Conservation (phyloP, 495 filamentous ascomycete genomes). For the Terfezia boudieri region DNA sequence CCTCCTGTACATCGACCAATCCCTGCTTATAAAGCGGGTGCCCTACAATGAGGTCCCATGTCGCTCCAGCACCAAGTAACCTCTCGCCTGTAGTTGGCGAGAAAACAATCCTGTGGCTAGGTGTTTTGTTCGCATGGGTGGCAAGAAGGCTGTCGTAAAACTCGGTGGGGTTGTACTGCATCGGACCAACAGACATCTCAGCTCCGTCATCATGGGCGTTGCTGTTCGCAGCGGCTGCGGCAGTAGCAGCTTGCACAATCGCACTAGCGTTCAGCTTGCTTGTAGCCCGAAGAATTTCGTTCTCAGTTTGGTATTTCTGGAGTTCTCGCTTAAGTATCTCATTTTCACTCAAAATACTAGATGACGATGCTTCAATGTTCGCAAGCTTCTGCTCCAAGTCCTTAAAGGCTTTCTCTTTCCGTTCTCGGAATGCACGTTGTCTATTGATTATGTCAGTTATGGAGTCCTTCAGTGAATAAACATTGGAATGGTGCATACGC, state of each 20-base stretch:
- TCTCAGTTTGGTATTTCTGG: constrained; percentile 18
- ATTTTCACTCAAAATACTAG: constrained; percentile 57
- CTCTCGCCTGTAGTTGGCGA: constrained; percentile 45
- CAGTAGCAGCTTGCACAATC: constrained; percentile 8
- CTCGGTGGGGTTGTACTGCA: constrained; percentile 51
- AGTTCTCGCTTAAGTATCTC: constrained; percentile 48
- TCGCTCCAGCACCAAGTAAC: constrained; percentile 54
- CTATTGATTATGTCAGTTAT: constrained; percentile 25
- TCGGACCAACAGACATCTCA: constrained; percentile 36
- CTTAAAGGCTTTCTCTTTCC: constrained; percentile 83
- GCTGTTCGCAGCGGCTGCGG: constrained; percentile 6
- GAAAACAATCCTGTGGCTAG: constrained; percentile 46
- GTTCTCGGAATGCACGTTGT: constrained; percentile 89
- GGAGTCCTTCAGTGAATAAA: not conserved
- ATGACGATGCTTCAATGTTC: constrained; percentile 31
- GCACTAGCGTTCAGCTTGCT: constrained; percentile 9
- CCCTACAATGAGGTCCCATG: constrained; percentile 77
- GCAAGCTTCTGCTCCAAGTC: constrained; percentile 76
- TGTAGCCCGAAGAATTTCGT: constrained; percentile 15
- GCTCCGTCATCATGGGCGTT: not conserved
- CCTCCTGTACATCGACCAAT: constrained; percentile 59
- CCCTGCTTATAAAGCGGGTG: constrained; percentile 63
- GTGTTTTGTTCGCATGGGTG: constrained; percentile 34
- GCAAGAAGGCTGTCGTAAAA: constrained; percentile 27
- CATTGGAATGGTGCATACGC: constrained; percentile 29